Evolutionary conservation across 805 yeast species (phyloP).

Genomic region (Saccharomyces mikatae): DNA sequence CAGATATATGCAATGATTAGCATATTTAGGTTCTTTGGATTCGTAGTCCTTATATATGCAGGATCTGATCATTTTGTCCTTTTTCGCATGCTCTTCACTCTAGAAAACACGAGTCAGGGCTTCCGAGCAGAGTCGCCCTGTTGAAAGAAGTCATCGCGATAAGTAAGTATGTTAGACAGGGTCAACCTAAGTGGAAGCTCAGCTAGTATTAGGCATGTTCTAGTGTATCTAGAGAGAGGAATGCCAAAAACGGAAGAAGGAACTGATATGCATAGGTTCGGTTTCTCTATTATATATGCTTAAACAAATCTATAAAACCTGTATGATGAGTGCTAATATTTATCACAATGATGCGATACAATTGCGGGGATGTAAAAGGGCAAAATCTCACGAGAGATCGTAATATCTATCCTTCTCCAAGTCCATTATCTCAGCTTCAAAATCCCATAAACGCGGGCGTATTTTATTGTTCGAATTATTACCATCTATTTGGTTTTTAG

Average conservation of each 20-base stretch:
- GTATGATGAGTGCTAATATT: neutral
- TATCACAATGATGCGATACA: neutral
- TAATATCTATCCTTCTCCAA: conserved; percentile 27
- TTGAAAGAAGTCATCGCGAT: neutral
- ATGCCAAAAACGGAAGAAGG: neutral
- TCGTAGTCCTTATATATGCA: neutral
- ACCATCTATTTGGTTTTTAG: conserved; percentile 7
- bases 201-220: neutral
- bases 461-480: neutral
- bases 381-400: conserved; percentile 16
- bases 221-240: neutral
- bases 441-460: conserved; percentile 20
- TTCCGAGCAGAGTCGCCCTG: conserved; percentile 1
- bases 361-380: neutral
- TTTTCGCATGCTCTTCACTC: neutral
- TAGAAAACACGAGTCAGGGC: neutral
- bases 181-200: neutral
- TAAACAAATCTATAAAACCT: neutral
- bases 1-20: neutral
- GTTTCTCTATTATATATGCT: neutral
- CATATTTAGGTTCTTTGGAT: neutral
- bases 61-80: neutral
- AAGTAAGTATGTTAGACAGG: neutral
- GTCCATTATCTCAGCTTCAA: conserved; percentile 25
- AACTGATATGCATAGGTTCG: neutral